A percentile compares a stretch with the other conserved stretches of the same genome.
These are phyloP conservation scores for Wickerhamiella slavikovae DNA, from an alignment of 805 yeast genomes.

Conservation along the genomic window DNA sequence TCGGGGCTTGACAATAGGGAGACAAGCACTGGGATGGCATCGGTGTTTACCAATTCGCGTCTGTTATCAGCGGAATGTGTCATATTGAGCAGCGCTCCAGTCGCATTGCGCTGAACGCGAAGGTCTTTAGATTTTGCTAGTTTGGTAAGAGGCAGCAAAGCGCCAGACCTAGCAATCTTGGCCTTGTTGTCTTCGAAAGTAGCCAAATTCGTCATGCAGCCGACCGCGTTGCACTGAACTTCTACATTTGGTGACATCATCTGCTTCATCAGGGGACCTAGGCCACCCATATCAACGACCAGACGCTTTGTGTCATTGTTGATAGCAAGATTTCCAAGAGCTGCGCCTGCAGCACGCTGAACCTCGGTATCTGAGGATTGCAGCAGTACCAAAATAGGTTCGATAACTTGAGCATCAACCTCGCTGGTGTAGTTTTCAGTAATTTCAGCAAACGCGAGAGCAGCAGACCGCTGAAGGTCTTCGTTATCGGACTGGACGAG, in stretches of 20 bases:
- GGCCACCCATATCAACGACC: conserved; percentile 95
- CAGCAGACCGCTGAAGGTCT: conserved; percentile 90
- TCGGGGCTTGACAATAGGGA: conserved; percentile 68
- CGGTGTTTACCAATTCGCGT: conserved; percentile 90
- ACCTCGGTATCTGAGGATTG: conserved; percentile 85
- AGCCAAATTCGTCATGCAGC: conserved; percentile 93
- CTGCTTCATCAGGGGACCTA: conserved; percentile 88
- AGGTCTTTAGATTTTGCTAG: conserved; percentile 86
- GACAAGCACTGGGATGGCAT: conserved; percentile 92
- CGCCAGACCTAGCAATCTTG: conserved; percentile 91
- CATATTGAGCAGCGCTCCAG: conserved; percentile 95
- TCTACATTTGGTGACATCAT: conserved; percentile 96
- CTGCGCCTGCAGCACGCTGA: conserved; percentile 97
- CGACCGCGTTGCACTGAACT: conserved; percentile 98
- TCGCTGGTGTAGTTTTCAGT: conserved; percentile 80
- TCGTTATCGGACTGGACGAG: conserved; percentile 87
- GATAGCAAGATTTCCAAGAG: conserved; percentile 93
- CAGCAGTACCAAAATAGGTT: conserved; percentile 73
- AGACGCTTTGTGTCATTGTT: conserved; percentile 83
- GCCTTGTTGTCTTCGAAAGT: conserved; percentile 95
- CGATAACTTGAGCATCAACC: conserved; percentile 77
- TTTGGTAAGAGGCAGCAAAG: conserved; percentile 81
- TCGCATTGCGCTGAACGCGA: conserved; percentile 94
- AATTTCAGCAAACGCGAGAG: conserved; percentile 93
- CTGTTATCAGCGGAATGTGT: conserved; percentile 94